Evolutionary conservation across 176 grass and related monocot genomes (phyloP), one percentile per base, ranked within the genome.

Genomic region (Oryza nivara): DNA sequence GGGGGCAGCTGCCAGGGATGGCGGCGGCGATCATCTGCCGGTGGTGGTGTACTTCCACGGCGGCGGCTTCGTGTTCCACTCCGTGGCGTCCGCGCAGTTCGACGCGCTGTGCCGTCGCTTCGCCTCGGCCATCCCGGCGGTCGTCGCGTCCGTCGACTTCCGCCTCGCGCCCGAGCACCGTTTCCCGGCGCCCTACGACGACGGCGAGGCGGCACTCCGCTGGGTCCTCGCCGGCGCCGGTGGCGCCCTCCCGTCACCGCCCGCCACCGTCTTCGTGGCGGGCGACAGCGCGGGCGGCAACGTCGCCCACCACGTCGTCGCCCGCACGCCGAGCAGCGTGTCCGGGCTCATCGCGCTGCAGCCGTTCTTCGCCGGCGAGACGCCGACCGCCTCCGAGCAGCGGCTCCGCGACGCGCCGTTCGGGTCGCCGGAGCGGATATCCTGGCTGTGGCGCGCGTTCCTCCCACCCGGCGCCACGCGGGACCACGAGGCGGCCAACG

Each of bases 251-350:
- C 48, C 70, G 32, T 76, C 43, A 14, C 60, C 74, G 4, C 19
- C 83, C 16, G 9, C 89, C 2, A 34, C 61, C 64, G 81, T 88
- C 61, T 94, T 94, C 67, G 58, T 94, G 22, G 70, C 65, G 4
- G 89, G 92, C 7, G 92, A 94, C 67, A 94, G 92, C 78, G 83
- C 92, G 11, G 92, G 86, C 20, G 88, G 86, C 5, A 88, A 91
- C 85, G 12, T 93, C 34, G 91, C 88, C 8, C 91, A 90, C 85
- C 85, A 93, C 70, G 82, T 88, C 34, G n/a, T 56, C 65, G 68
- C 72, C 1, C 88, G 86, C 30, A 2, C 45, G 2, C 72, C 9
- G 4, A 0, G 2, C 5, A 0, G 4, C 51, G 85, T 93, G 60
- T 73, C 84, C 3, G 88, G 85, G 6, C 66, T 90, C 3, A 67